Percentiles rank a stretch among this genome's conserved stretches.
phyloP scores from a whole-genome alignment of 176 grass and related monocot species.

The Coix lacrymajobi region DNA sequence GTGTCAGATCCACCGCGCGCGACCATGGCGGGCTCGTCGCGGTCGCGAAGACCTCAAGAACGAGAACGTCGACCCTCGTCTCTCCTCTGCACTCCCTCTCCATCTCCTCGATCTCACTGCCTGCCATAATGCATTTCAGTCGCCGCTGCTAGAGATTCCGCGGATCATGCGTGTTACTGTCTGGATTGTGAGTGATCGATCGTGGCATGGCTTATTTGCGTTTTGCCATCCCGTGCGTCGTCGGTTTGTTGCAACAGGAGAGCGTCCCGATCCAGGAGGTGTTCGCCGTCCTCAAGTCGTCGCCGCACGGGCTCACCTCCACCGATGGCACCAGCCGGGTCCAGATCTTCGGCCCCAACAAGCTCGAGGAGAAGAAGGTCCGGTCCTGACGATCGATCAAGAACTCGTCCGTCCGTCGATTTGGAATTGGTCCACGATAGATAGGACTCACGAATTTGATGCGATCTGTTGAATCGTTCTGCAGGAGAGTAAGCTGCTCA shows the following conservation, averaged over 20 bases:
- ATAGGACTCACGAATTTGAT: neutral
- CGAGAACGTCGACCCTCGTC: conserved; percentile 71
- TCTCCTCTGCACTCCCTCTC: neutral
- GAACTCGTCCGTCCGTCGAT: neutral
- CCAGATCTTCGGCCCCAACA: conserved; percentile 74
- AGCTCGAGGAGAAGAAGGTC: conserved; percentile 82
- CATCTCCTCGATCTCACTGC: neutral
- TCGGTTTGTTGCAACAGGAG: conserved; percentile 39
- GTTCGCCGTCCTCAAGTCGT: conserved; percentile 51
- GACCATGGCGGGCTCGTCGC: conserved; percentile 28
- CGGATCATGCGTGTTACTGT: neutral
- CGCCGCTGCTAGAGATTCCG: neutral
- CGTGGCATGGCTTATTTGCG: too few relatives aligned
- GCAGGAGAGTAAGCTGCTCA: conserved; percentile 80
- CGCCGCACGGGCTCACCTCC: conserved; percentile 46
- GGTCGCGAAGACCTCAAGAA: conserved; percentile 60
- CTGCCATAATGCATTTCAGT: too few relatives aligned
- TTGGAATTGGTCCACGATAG: too few relatives aligned
- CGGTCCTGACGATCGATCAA: neutral
- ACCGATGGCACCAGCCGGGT: conserved; percentile 44
- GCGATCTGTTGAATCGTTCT: neutral
- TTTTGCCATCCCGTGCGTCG: neutral
- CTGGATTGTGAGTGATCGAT: too few relatives aligned
- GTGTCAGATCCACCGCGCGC: neutral
- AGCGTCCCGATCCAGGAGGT: conserved; percentile 56